A percentile compares a stretch with the other conserved stretches of the same genome.
Evolutionary conservation across 164 flowering plant species (phyloP).

Genomic region (Cinnamomum micranthum): DNA sequence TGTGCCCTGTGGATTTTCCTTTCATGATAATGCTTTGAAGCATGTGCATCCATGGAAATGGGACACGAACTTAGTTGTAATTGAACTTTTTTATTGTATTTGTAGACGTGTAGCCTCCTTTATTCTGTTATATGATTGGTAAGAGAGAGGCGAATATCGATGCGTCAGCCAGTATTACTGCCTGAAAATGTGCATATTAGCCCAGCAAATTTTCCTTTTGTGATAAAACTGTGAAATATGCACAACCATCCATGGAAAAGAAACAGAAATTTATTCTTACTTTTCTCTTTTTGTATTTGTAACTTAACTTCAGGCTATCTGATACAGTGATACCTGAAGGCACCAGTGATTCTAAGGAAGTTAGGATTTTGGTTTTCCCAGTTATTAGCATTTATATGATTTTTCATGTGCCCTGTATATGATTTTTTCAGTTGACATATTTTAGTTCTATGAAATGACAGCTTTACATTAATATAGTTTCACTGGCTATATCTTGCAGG

Average conservation of each 20-base stretch:
- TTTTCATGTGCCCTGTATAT: not conserved
- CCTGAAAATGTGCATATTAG: not conserved
- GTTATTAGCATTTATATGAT: not conserved
- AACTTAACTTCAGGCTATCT: not conserved
- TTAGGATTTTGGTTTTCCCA: not conserved
- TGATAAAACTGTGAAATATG: not conserved
- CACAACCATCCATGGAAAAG: not conserved
- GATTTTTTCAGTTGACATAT: not conserved
- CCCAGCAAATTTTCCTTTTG: not conserved
- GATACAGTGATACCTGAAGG: not conserved
- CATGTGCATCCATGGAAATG: too few relatives aligned
- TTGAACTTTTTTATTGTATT: too few relatives aligned
- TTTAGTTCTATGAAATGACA: constrained; percentile 1
- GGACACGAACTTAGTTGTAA: too few relatives aligned
- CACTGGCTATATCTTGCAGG: constrained; percentile 40
- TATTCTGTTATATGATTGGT: not conserved
- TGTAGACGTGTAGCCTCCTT: too few relatives aligned
- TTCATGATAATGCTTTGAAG: too few relatives aligned
- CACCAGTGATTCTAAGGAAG: not conserved
- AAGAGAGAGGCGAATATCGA: not conserved
- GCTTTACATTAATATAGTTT: constrained; percentile 1
- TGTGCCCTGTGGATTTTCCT: too few relatives aligned
- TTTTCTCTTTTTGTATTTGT: not conserved
- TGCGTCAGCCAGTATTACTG: not conserved
- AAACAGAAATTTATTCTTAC: not conserved